Base-by-base conservation (phyloP, 2,329 filamentous ascomycete species). In the Verticillium isaacii region DNA sequence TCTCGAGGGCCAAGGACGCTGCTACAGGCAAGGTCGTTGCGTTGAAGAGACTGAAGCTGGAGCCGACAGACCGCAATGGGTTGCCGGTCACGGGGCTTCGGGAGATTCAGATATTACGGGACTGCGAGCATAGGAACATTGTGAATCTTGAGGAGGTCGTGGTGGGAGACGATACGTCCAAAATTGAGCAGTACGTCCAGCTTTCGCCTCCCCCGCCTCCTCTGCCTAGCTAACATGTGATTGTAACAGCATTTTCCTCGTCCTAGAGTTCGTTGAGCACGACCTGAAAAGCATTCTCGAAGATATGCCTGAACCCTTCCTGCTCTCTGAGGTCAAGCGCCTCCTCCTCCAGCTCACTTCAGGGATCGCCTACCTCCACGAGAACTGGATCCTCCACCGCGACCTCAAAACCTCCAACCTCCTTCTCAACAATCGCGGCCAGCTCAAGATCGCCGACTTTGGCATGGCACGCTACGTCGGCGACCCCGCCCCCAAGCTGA, bases 231-330 rank as follows among this genome's bases (percentile, higher is more conserved):
- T 74, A 74, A 78, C 74, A 75, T 74, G 69, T 32, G 9, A 17
- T 19, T 19, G 14, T 8, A 39, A 34, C 74, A 92, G 89, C 78
- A 89, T 97, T 67, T 96, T 92, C 74, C 86, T 99, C 62, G 95
- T 98, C 65, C 94, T 99, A 83, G 93, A 97, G 72, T 99, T 98
- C 76, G 82, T 97, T 70, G 94, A 98, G 80, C 95, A 99, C 81
- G 95, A 99, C 72, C 87, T 99, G 62, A 96, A 96, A 76, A 91
- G 90, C 61, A 85, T 99, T 62, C 90, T 97, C 66, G 91, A 96
- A 75, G 91, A 96, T 72, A 97, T 98, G 92, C 85, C 89, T 59
- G 92, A 97, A 72, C 93, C 93, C 0, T 99, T 99, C 74, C 84
- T 96, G 61, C 89, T 91, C 1, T 96, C 92, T 52, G 95, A 99